Percentiles rank a stretch among this genome's conserved stretches.
These are phyloP conservation scores for Sphaerobolus stellatus DNA, from an alignment of 1,284 basidiomycete species.

Conservation along the genomic window DNA sequence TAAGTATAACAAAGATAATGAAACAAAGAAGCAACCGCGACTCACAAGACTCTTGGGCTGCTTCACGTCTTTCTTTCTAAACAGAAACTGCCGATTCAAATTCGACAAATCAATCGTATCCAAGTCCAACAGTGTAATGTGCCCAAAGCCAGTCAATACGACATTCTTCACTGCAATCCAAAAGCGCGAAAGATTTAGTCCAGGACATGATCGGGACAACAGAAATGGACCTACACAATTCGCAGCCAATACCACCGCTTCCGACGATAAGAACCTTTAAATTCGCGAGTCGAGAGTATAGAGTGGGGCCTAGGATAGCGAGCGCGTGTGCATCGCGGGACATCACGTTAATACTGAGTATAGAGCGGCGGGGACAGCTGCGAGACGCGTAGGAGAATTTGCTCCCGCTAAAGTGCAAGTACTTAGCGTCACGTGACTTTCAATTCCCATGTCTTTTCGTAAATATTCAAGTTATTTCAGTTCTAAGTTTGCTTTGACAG, in stretches of 20 bases:
- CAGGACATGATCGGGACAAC: not conserved
- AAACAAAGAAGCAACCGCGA: constrained; percentile 2
- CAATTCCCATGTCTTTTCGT: no score
- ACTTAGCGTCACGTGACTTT: no score
- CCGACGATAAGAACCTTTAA: constrained; percentile 89
- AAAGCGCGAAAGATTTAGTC: not conserved
- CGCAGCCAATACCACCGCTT: constrained; percentile 96
- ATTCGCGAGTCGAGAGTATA: constrained; percentile 56
- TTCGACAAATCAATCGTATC: constrained; percentile 99
- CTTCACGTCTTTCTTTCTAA: constrained; percentile 96
- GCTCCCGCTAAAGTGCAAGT: no score
- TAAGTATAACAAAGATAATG: not conserved
- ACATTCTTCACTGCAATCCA: constrained; percentile 84
- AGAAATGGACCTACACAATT: constrained; percentile 69
- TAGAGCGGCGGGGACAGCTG: no score
- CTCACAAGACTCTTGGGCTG: constrained; percentile 88
- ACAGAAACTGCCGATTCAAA: constrained; percentile 96
- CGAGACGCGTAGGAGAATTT: no score
- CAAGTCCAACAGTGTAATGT: constrained; percentile 92
- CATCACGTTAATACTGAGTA: no score
- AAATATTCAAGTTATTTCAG: no score
- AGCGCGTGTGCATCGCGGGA: constrained; percentile 49
- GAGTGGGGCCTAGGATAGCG: constrained; percentile 74
- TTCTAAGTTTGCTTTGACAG: no score
- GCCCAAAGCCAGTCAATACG: constrained; percentile 87